Percentiles rank a stretch among this genome's conserved stretches.
Evolutionary conservation across 2,329 filamentous ascomycete genomes (phyloP).

Genomic region (Hypomyces perniciosus): DNA sequence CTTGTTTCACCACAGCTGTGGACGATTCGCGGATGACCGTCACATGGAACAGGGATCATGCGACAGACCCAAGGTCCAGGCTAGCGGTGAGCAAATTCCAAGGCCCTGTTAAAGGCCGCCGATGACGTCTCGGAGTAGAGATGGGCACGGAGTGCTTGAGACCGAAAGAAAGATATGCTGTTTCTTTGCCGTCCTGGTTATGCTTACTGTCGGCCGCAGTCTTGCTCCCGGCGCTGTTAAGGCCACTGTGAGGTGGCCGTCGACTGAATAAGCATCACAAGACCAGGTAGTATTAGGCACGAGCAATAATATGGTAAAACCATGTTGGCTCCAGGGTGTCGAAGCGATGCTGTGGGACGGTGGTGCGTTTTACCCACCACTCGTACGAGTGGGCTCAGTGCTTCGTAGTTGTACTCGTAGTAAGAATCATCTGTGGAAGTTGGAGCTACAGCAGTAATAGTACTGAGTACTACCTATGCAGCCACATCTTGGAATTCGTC

Average conservation of each 20-base stretch:
- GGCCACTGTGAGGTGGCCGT: not conserved
- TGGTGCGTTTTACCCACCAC: no score
- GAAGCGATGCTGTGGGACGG: constrained; percentile 4
- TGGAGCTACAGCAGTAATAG: no score
- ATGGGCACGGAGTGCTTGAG: no score
- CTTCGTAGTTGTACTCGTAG: no score
- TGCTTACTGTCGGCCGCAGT: not conserved
- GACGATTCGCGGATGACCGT: not conserved
- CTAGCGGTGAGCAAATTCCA: not conserved
- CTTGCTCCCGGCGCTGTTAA: not conserved
- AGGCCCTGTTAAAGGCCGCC: not conserved
- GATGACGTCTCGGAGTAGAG: not conserved
- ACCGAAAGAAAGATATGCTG: no score
- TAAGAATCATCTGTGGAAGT: no score
- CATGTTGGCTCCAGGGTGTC: constrained; percentile 7
- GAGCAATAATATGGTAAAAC: not conserved
- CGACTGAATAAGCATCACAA: not conserved
- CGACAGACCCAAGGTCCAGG: not conserved
- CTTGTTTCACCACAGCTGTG: constrained; percentile 1
- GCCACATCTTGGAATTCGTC: constrained; percentile 8
- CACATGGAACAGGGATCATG: constrained; percentile 1
- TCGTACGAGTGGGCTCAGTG: no score
- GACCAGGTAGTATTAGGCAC: not conserved
- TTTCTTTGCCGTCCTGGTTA: not conserved
- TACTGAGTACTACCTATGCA: not conserved